These are phyloP conservation scores for Bertia moriformis DNA, from an alignment of 2,329 filamentous ascomycete genomes.

Conservation along the genomic window DNA sequence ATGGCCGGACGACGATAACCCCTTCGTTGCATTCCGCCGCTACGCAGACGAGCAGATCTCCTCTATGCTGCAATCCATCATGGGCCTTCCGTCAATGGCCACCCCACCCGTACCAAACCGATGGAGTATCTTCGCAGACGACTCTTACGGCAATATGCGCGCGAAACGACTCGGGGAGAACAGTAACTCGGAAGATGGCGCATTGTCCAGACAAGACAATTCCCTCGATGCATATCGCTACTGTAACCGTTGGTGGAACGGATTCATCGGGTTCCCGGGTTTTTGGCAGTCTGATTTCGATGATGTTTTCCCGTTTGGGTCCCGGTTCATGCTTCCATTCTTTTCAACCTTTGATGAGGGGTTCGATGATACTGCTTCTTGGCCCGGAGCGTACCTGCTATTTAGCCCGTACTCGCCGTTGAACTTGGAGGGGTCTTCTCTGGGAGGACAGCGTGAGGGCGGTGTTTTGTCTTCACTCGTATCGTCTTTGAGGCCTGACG, in stretches of 20 bases:
- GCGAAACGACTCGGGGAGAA: not conserved
- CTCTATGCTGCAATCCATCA: constrained; percentile 33
- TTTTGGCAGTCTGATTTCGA: constrained; percentile 11
- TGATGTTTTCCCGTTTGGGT: constrained; percentile 12
- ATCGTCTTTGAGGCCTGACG: constrained; percentile 11
- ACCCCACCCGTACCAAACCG: constrained; percentile 13
- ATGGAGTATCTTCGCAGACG: constrained; percentile 12
- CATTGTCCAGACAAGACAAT: not conserved
- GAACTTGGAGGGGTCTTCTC: constrained; percentile 23
- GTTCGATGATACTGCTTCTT: constrained; percentile 17
- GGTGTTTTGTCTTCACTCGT: constrained; percentile 17
- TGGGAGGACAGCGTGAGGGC: constrained; percentile 8
- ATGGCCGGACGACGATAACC: constrained; percentile 26
- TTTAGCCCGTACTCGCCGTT: constrained; percentile 37
- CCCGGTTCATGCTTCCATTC: constrained; percentile 14
- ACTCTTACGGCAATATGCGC: not conserved
- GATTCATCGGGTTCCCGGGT: constrained; percentile 6
- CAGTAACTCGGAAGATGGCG: not conserved
- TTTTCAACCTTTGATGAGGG: constrained; percentile 15
- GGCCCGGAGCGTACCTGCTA: constrained; percentile 24
- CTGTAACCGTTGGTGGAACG: not conserved
- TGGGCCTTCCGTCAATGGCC: constrained; percentile 23
- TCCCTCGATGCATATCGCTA: not conserved
- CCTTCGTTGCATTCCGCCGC: constrained; percentile 44
- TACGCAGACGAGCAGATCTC: constrained; percentile 43